A percentile compares a stretch with the other conserved stretches of the same genome.
Evolutionary conservation across 495 filamentous ascomycete genomes (phyloP).

Genomic region (Aspergillus indologenus): DNA sequence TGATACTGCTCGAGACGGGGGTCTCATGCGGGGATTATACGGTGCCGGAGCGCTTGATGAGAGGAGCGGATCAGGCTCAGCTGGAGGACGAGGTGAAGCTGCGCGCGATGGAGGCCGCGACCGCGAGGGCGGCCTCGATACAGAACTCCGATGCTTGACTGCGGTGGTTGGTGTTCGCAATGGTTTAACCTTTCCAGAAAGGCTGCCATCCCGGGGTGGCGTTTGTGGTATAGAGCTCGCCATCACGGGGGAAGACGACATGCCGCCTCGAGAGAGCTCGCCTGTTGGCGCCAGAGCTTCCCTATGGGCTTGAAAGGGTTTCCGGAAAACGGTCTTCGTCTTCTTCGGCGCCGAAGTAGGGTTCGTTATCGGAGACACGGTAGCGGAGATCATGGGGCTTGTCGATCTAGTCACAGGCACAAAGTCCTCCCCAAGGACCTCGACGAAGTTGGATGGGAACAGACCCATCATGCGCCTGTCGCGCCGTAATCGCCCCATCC

Average conservation of each 20-base stretch:
- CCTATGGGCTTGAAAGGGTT: constrained; percentile 55
- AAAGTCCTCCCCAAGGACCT: constrained; percentile 80
- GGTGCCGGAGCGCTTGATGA: background rate
- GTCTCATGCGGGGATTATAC: constrained; percentile 8
- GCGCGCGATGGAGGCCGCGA: constrained; percentile 31
- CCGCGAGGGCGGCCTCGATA: constrained; percentile 33
- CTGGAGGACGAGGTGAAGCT: constrained; percentile 23
- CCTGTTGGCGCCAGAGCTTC: constrained; percentile 47
- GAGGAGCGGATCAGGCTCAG: constrained; percentile 7
- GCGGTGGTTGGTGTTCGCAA: constrained; percentile 40
- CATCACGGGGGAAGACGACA: constrained; percentile 28
- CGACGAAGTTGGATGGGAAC: constrained; percentile 97
- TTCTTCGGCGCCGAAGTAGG: constrained; percentile 49
- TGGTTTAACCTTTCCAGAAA: constrained; percentile 34
- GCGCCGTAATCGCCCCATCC: constrained; percentile 85
- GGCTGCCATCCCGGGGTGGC: constrained; percentile 41
- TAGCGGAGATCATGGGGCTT: constrained; percentile 59
- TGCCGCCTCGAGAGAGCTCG: constrained; percentile 29
- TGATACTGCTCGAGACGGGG: constrained; percentile 17
- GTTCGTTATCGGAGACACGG: constrained; percentile 41
- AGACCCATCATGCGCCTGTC: constrained; percentile 84
- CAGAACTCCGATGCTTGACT: constrained; percentile 35
- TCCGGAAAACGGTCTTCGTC: constrained; percentile 48
- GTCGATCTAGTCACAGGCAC: constrained; percentile 71
- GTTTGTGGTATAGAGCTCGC: constrained; percentile 46